A percentile compares a stretch with the other conserved stretches of the same genome.
Evolutionary conservation across 495 filamentous ascomycete genomes (phyloP).

Genomic region (Tuber magnatum): DNA sequence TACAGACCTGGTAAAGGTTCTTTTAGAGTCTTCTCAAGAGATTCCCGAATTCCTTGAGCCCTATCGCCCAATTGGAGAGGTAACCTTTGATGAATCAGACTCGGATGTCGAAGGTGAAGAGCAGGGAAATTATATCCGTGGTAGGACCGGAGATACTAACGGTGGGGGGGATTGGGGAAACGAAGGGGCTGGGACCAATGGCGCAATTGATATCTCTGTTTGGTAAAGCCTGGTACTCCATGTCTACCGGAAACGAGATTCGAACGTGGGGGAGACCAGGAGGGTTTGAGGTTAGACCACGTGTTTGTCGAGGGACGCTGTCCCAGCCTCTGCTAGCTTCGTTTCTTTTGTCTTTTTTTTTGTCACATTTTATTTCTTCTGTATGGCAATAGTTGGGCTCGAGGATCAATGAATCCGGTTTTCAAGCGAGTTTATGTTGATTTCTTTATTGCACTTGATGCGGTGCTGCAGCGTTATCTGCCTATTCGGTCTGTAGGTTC

Average conservation of each 20-base stretch:
- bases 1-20: slow-evolving; percentile 61
- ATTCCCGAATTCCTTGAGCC: slow-evolving; percentile 74
- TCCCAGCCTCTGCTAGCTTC: not conserved
- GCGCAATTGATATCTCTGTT: not conserved
- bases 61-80: slow-evolving; percentile 42
- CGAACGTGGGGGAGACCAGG: not conserved
- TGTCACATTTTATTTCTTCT: not conserved
- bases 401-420: not conserved
- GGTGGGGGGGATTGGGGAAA: not conserved
- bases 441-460: not conserved
- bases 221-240: not conserved
- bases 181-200: not conserved
- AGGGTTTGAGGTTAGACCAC: not conserved
- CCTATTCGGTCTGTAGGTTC: not conserved
- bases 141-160: slow-evolving; percentile 6
- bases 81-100: slow-evolving; percentile 37
- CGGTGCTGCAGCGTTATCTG: not conserved
- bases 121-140: slow-evolving; percentile 8
- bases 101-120: slow-evolving; percentile 26
- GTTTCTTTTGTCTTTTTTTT: not conserved
- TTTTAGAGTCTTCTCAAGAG: slow-evolving; percentile 67
- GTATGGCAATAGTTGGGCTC: not conserved
- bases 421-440: not conserved
- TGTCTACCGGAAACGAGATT: not conserved
- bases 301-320: not conserved